Evolutionary conservation across 176 grass and related monocot species (phyloP), one percentile per base, ranked within the genome.

Genomic region (Tillandsia leiboldiana): DNA sequence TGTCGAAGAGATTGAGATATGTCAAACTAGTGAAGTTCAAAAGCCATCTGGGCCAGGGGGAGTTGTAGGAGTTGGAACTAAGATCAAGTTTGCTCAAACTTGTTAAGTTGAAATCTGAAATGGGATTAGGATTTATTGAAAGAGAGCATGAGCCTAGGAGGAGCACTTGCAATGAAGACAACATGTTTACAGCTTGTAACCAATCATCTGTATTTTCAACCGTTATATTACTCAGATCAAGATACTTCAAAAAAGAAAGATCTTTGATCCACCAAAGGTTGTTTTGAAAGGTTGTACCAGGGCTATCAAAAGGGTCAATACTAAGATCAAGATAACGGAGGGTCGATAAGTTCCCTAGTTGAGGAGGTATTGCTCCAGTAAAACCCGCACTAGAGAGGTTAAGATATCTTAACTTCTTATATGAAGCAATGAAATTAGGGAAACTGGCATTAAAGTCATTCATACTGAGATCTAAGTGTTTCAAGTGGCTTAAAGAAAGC

Each of bases 331-430:
- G 23, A 65, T 83, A 64, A 3, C 0, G 14, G 22, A 83, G n/a
- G 24, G 75, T 79, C 5, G 72, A 80, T 69, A 83, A 77, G 26
- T 87, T 87, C 72, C 85, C 72, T 3, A 87, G 28, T 11, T 83
- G 66, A 0, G 76, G 69, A 27, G 85, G 77, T 63, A 84, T 56
- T 9, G 5, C 61, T 3, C 85, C 77, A 17, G 14, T 23, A 51
- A 88, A 80, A 17, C 18, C 33, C 3, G 70, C 50, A 2, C 0
- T 1, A 0, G 75, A 78, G 2, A 84, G 65, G 64, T 84, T 63
- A n/a, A 79, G 76, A 66, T 79, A 75, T 42, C 42, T 75, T 65
- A 84, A 58, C 3, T 54, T 53, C 2, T 73, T 68, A 5, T n/a
- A 58, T 0, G 54, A 58, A 8, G 15, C 54, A 4, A 58, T 58